Conservation (phyloP, 2,329 filamentous ascomycete species). For the Cladophialophora immunda region DNA sequence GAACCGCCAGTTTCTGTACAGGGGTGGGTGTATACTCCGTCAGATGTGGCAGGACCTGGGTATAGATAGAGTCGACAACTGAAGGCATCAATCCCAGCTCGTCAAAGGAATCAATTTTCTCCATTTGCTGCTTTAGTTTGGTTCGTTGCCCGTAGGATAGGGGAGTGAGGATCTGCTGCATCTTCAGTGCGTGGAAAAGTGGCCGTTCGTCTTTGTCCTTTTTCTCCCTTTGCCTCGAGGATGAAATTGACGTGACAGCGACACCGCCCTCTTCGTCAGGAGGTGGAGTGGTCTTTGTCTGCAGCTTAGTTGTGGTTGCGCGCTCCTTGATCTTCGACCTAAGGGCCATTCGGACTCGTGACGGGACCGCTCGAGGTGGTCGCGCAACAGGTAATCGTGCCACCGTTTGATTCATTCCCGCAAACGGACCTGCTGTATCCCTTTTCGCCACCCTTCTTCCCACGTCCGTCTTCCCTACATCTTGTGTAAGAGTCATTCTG, state of each 20-base stretch:
- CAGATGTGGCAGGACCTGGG: constrained; percentile 78
- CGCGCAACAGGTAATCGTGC: constrained; percentile 28
- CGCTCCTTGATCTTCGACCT: constrained; percentile 26
- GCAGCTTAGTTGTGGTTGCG: neutral
- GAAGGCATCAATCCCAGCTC: constrained; percentile 78
- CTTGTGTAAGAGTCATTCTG: constrained; percentile 61
- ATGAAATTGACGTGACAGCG: neutral
- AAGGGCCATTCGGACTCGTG: constrained; percentile 25
- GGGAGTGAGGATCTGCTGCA: constrained; percentile 81
- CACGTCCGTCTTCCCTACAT: constrained; percentile 40
- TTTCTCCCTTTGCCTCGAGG: constrained; percentile 39
- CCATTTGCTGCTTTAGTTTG: constrained; percentile 68
- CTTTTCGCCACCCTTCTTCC: constrained; percentile 45
- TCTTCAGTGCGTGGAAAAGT: constrained; percentile 84
- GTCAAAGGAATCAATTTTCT: constrained; percentile 78
- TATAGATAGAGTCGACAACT: constrained; percentile 74
- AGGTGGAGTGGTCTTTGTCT: neutral
- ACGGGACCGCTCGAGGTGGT: constrained; percentile 24
- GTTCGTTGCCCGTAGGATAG: constrained; percentile 76
- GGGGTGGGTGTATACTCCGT: constrained; percentile 83
- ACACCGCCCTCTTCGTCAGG: neutral
- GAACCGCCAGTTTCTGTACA: constrained; percentile 88
- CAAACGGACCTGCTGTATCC: constrained; percentile 63
- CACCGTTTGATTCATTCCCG: constrained; percentile 61
- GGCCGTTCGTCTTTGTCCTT: constrained; percentile 56